Conservation (phyloP, 2,329 filamentous ascomycete genomes). For the Aspergillus fumigatiaffinis region DNA sequence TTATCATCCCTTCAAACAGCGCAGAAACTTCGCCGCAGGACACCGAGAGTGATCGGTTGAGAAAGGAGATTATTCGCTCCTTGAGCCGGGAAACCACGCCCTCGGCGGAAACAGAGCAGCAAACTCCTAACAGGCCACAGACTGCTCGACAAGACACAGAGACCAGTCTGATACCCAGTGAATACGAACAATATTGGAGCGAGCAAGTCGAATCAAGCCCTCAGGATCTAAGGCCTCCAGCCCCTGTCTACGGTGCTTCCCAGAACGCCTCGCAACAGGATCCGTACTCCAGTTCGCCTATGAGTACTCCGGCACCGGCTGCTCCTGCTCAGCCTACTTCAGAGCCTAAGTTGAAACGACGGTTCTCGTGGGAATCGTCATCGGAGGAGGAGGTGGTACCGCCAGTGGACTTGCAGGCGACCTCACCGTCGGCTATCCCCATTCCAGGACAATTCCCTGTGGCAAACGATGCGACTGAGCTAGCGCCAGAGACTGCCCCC, state of each 20-base stretch:
- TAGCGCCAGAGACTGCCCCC: slow-evolving; percentile 2
- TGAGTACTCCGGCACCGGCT: slow-evolving; percentile 3
- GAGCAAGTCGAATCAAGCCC: slow-evolving; percentile 17
- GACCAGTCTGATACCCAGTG: slow-evolving; percentile 27
- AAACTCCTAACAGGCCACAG: slow-evolving; percentile 14
- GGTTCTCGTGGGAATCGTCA: slow-evolving; percentile 44
- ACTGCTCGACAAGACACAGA: slow-evolving; percentile 21
- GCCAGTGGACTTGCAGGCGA: slow-evolving; percentile 10
- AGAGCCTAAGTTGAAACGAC: slow-evolving; percentile 31
- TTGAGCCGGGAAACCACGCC: slow-evolving; percentile 38
- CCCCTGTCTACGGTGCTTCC: slow-evolving; percentile 7
- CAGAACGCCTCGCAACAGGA: slow-evolving; percentile 11
- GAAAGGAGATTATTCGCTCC: slow-evolving; percentile 48
- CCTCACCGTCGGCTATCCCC: slow-evolving; percentile 9
- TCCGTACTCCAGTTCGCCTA: slow-evolving; percentile 10
- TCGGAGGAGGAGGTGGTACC: slow-evolving; percentile 17
- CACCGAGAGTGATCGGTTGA: slow-evolving; percentile 42
- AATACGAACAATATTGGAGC: slow-evolving; percentile 39
- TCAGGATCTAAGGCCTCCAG: slow-evolving; percentile 13
- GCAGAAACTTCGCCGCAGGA: slow-evolving; percentile 35
- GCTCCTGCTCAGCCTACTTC: slow-evolving; percentile 10
- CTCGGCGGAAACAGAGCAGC: slow-evolving; percentile 24
- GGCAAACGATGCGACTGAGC: slow-evolving; percentile 6
- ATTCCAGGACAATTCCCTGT: slow-evolving; percentile 20
- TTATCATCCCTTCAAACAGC: slow-evolving; percentile 30